Percentiles rank a stretch among this genome's conserved stretches.
Evolutionary conservation across 208 protist species (phyloP).

Genomic region (Acanthamoeba culbertsoni): DNA sequence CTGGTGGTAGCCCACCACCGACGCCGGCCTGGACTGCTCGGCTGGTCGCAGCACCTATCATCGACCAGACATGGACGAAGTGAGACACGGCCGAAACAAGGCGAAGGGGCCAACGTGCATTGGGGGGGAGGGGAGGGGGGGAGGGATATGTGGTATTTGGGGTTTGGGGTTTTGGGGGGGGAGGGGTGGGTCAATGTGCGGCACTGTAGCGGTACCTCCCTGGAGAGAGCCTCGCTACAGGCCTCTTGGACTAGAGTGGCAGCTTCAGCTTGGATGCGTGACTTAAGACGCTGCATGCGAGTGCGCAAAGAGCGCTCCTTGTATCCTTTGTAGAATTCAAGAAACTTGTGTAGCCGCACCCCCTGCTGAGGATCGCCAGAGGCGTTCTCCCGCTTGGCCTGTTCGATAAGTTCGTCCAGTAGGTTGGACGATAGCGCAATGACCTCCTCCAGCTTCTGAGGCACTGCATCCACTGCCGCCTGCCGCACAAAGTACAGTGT

Average conservation of each 20-base stretch:
- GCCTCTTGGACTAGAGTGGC: not conserved
- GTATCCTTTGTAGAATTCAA: conserved; percentile 14
- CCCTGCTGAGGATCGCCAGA: not conserved
- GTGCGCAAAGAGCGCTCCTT: not conserved
- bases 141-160: too few species aligned
- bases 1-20: not conserved
- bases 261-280: not conserved
- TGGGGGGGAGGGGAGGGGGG: not conserved
- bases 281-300: not conserved
- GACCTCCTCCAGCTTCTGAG: conserved; percentile 33
- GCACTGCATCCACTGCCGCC: not conserved
- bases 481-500: not conserved
- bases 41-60: not conserved
- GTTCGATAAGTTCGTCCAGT: not conserved
- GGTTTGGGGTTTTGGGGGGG: too few species aligned
- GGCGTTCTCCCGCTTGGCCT: not conserved
- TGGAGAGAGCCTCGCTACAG: not conserved
- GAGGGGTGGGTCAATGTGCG: too few species aligned
- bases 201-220: too few species aligned
- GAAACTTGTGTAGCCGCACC: conserved; percentile 20
- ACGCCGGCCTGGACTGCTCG: not conserved
- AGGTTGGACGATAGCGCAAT: not conserved
- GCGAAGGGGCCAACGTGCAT: too few species aligned
- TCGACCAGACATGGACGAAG: not conserved
- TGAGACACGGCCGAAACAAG: not conserved